Conservation (phyloP, 257 asterid species). For the Fraxinus americana region DNA sequence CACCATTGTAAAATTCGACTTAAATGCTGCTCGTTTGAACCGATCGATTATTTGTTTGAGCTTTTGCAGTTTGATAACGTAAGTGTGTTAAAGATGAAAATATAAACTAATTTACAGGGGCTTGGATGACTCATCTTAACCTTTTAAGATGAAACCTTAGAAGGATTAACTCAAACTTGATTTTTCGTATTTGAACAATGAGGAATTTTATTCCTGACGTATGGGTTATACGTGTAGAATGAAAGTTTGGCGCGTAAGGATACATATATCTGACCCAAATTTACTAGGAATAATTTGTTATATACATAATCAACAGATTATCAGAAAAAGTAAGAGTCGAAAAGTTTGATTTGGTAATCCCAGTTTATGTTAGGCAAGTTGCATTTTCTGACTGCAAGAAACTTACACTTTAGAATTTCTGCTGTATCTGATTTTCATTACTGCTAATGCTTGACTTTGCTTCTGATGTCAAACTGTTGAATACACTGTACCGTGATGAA, state of each 20-base stretch:
- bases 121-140: no score
- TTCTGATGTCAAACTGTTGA: constrained; percentile 20
- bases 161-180: no score
- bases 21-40: no score
- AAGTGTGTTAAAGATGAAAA: no score
- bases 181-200: no score
- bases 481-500: constrained; percentile 19
- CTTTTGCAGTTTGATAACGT: neutral
- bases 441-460: constrained; percentile 16
- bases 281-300: neutral
- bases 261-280: no score
- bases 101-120: no score
- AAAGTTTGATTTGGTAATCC: neutral
- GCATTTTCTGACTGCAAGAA: constrained; percentile 1
- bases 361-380: neutral
- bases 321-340: neutral
- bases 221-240: no score
- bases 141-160: no score
- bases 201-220: no score
- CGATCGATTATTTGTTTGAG: neutral
- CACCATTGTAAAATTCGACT: neutral
- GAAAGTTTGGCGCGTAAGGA: no score
- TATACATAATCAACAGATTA: no score
- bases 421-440: neutral
- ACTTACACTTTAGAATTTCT: neutral